Evolutionary conservation across 257 asterid genomes (phyloP).

Genomic region (Leonotis leonurus): DNA sequence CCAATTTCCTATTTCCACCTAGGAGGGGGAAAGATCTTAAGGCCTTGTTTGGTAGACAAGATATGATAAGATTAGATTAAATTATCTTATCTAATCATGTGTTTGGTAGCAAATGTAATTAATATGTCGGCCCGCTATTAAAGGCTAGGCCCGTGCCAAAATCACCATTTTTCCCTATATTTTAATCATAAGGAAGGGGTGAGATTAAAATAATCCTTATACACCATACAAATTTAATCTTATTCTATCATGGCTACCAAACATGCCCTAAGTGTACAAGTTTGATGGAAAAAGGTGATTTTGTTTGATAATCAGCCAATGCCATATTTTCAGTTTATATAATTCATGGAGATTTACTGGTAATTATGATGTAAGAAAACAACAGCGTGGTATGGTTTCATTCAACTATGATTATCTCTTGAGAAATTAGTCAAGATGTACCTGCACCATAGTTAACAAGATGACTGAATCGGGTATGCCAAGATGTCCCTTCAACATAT

Average conservation of each 20-base stretch:
- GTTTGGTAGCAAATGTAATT: no score
- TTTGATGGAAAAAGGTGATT: background rate
- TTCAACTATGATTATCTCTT: background rate
- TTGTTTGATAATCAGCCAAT: background rate
- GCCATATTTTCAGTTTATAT: background rate
- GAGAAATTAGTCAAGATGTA: constrained; percentile 18
- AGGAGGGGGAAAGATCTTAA: background rate
- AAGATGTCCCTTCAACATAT: constrained; percentile 79
- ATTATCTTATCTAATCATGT: no score
- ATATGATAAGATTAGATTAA: no score
- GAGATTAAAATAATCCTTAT: no score
- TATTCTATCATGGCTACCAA: no score
- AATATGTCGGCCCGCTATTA: no score
- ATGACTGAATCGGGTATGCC: constrained; percentile 94
- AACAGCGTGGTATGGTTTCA: background rate
- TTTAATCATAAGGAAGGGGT: no score
- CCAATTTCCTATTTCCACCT: background rate
- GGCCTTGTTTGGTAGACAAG: no score
- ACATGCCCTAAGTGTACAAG: no score
- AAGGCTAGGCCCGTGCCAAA: no score
- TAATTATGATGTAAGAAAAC: background rate
- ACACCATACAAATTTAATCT: no score
- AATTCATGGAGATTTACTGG: background rate
- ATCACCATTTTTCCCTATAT: no score
- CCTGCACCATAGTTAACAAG: constrained; percentile 95